Evolutionary conservation across 345 rosid species (phyloP), one percentile per base, ranked within the genome.

Genomic region (Linum tenue): DNA sequence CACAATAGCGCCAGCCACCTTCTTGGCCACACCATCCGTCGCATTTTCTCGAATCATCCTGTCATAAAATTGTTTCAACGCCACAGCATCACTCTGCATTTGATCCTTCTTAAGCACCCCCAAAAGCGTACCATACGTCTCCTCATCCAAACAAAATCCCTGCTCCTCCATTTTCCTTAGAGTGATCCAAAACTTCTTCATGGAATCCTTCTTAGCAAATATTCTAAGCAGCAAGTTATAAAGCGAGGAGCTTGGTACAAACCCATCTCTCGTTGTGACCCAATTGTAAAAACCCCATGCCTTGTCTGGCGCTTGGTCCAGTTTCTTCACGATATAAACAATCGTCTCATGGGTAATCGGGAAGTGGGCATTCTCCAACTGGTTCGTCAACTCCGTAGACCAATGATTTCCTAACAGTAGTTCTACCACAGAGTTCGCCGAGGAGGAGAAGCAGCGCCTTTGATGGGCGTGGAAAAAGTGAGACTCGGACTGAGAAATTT

Each of bases 11-110:
- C 56, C 72, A 59, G 74, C 86, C 48, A 85, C 76, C 61, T 60
- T 55, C 69, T 72, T 77, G 5, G 70, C 91, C 17, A 72, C 70
- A 39, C 36, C 60, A 73, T 78, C 79, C 76, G 66, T 77, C 7
- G 80, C 85, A 72, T 86, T 87, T 72, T 89, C 91, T 68, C 78
- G 60, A 63, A 82, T 59, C 98, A 89, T 86, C 63, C 87, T 76
- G 7, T 82, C 77, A 66, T 83, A 76, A 75, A 85, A 89, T 79
- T 85, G 88, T 37, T 78, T 62, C 71, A 92, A 73, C 62, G 89
- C 91, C 2, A 69, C 77, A 37, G 76, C 81, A 56, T 92, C 92
- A 6, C 63, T 74, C n/a, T 59, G 56, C 78, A 77, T 80, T 64
- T 75, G 74, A 57, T 80, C 81, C 73, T 80, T 84, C 60, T 66